Evolutionary conservation across 2,329 filamentous ascomycete genomes (phyloP).

Genomic region (Cercospora nicotianae): DNA sequence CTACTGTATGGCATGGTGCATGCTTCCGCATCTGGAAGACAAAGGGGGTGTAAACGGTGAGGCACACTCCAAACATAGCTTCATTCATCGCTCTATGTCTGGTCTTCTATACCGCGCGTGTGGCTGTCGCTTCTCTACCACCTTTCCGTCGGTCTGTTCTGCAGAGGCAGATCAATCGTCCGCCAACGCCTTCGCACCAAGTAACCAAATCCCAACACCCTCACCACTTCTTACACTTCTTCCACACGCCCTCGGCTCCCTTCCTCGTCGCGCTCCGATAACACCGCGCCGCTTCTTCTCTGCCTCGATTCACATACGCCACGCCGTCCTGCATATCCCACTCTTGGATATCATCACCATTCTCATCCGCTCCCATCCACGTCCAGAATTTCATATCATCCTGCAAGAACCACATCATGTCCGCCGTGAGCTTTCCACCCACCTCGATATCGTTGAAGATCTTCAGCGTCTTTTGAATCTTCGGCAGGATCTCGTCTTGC

Average conservation of each 20-base stretch:
- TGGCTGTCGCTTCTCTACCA: background rate
- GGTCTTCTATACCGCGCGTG: background rate
- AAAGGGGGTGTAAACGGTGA: background rate
- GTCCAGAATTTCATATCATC: background rate
- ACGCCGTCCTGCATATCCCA: background rate
- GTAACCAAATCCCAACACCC: background rate
- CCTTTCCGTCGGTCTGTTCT: background rate
- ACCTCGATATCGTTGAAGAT: background rate
- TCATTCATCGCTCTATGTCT: background rate
- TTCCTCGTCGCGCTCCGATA: conserved; percentile 9
- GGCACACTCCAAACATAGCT: background rate
- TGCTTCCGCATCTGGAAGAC: background rate
- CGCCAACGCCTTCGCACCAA: background rate
- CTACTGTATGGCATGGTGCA: background rate
- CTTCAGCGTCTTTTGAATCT: background rate
- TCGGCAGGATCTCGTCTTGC: background rate
- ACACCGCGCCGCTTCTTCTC: conserved; percentile 3
- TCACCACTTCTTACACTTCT: background rate
- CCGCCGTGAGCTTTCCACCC: background rate
- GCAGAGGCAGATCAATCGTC: background rate
- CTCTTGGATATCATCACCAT: background rate
- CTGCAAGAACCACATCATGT: conserved; percentile 4
- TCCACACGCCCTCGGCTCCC: background rate
- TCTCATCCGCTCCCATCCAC: background rate
- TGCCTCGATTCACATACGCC: conserved; percentile 1